These are phyloP conservation scores for Sedum album DNA, from an alignment of 164 flowering plant species.

Conservation along the genomic window DNA sequence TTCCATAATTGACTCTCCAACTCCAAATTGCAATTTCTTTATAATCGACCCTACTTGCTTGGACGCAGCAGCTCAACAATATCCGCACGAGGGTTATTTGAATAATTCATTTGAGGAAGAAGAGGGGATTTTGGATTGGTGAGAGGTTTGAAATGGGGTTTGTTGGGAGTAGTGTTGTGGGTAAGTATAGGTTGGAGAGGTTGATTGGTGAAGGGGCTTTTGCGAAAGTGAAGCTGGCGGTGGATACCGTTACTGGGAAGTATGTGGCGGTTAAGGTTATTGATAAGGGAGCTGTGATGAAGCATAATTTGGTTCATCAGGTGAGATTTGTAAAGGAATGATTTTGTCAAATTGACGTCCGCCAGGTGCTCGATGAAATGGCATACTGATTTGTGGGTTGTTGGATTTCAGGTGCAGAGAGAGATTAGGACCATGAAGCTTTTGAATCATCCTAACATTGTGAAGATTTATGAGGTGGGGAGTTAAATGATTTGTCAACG, in stretches of 20 bases:
- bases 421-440: slow-evolving; percentile 77
- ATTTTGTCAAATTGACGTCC: not conserved
- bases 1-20: not conserved
- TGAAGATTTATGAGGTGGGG: slow-evolving; percentile 50
- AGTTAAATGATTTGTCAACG: too few species aligned
- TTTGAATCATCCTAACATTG: too few species aligned
- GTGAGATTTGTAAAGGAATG: slow-evolving; percentile 13
- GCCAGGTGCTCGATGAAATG: not conserved
- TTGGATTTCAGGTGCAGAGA: slow-evolving; percentile 43
- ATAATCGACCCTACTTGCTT: too few species aligned
- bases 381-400: not conserved
- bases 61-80: too few species aligned
- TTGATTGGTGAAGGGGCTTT: slow-evolving; percentile 69
- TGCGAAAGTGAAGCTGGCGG: slow-evolving; percentile 69
- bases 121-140: not conserved
- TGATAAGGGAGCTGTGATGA: slow-evolving; percentile 50
- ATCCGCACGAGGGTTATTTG: too few species aligned
- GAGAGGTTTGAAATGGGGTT: slow-evolving; percentile 56
- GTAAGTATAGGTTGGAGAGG: slow-evolving; percentile 48
- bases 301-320: slow-evolving; percentile 51
- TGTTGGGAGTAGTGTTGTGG: slow-evolving; percentile 17
- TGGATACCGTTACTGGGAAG: slow-evolving; percentile 30
- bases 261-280: slow-evolving; percentile 66
- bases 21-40: not conserved
- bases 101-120: not conserved